Base-by-base conservation (phyloP, 441 rosid genomes). In the Euphorbia corollata region DNA sequence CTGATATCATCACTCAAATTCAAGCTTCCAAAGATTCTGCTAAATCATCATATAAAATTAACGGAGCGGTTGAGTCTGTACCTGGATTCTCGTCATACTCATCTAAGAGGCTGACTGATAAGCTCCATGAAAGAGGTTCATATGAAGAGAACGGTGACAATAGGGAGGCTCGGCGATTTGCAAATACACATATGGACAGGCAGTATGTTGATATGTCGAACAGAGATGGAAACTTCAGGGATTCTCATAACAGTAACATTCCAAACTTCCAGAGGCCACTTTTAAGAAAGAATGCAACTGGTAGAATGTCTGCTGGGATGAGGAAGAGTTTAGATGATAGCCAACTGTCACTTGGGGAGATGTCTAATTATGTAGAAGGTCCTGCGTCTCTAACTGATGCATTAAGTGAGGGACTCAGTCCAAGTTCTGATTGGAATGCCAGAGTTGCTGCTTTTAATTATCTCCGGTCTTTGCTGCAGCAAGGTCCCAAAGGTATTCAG, bases 221-320 rank as follows among this genome's bases (percentile, higher is more conserved):
- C 77, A 85, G 77, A 83, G 97, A 91, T 79, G 78, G 80, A 62
- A 77, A 74, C 71, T 74, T 73, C 32, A 78, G 88, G 83, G 96
- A 91, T 80, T 81, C 93, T 68, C 92, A 88, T 38, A 76, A 78
- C 67, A 84, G 82, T 73, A 76, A 83, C 77, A 84, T 95, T 76
- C 99, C 99, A 64, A 92, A 92, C 82, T 95, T 95, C 81, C 99
- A 90, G 82, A 84, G 90, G 78, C 99, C 99, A 20, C 98, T 95
- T 77, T 76, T 85, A 76, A 85, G 97, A 79, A 95, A 90, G 83
- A 79, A 87, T 82, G 87, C 74, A 47, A 81, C 86, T 80, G 91
- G 88, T 63, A 74, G 98, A 67, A 83, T 88, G 85, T 80, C 98
- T 50, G 89, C 93, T 10, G 81, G 88, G 72, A 86, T 97, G 86